Percentiles rank a stretch among this genome's conserved stretches.
These are phyloP conservation scores for Chaetomium fimeti DNA, from an alignment of 495 filamentous ascomycete genomes.

Conservation along the genomic window DNA sequence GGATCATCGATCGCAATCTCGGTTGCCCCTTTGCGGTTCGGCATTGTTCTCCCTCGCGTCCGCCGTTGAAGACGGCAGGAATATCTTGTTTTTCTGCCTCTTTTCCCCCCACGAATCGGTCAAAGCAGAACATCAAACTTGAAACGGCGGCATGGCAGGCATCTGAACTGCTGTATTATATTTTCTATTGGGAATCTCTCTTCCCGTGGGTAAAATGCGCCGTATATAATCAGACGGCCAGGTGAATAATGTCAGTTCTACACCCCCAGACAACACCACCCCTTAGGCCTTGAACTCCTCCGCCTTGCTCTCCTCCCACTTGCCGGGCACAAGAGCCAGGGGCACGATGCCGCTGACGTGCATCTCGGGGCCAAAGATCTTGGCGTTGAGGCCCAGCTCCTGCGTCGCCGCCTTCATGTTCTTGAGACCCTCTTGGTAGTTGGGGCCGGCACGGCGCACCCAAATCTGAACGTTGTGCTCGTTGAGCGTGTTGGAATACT, in stretches of 20 bases:
- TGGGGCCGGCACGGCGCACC: conserved; percentile 97
- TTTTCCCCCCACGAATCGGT: too few relatives aligned
- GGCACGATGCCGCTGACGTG: conserved; percentile 66
- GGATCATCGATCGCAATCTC: too few relatives aligned
- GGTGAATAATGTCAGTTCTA: conserved; percentile 7
- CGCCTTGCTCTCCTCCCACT: conserved; percentile 51
- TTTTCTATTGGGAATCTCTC: conserved; percentile 15
- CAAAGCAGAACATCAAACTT: too few relatives aligned
- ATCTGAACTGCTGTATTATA: conserved; percentile 18
- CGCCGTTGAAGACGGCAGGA: too few relatives aligned
- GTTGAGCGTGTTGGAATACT: conserved; percentile 77
- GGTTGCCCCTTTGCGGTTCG: too few relatives aligned
- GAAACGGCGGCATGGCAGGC: too few relatives aligned
- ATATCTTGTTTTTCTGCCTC: too few relatives aligned
- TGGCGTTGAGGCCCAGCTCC: conserved; percentile 89
- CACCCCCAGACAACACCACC: not conserved
- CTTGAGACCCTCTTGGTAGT: conserved; percentile 99
- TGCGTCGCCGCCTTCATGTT: conserved; percentile 97
- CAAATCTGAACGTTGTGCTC: conserved; percentile 99
- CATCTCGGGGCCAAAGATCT: conserved; percentile 98
- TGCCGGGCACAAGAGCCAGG: conserved; percentile 58
- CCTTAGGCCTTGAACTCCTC: conserved; percentile 56
- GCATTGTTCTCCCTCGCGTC: too few relatives aligned
- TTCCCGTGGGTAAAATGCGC: conserved; percentile 17
- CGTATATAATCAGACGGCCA: conserved; percentile 16